phyloP scores from a whole-genome alignment of 345 rosid genomes.

The Lagerstroemia speciosa region DNA sequence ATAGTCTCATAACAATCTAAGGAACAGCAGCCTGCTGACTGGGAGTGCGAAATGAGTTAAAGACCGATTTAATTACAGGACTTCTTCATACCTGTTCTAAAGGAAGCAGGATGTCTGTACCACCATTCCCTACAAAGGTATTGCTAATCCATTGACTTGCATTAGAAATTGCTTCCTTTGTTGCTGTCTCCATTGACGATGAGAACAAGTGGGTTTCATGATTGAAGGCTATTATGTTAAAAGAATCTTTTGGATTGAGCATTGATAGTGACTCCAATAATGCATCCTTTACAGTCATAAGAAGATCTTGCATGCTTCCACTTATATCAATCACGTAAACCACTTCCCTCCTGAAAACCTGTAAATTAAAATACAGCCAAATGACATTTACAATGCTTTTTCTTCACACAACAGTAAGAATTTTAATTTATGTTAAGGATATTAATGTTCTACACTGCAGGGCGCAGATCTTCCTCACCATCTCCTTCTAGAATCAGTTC shows the following conservation, averaged over 20 bases:
- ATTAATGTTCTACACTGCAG: too few species aligned
- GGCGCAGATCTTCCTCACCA: too few species aligned
- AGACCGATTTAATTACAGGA: not conserved
- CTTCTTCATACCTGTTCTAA: constrained; percentile 44
- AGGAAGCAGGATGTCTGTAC: constrained; percentile 65
- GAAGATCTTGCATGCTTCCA: constrained; percentile 76
- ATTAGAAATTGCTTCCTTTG: constrained; percentile 33
- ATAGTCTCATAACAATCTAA: not conserved
- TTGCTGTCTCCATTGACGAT: constrained; percentile 55
- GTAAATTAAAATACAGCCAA: not conserved
- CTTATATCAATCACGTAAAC: constrained; percentile 74
- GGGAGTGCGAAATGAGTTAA: not conserved
- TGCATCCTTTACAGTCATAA: constrained; percentile 57
- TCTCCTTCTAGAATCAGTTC: too few species aligned
- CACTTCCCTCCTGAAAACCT: constrained; percentile 69
- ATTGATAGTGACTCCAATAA: constrained; percentile 38
- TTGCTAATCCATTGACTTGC: constrained; percentile 59
- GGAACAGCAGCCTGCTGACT: not conserved
- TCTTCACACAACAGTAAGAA: not conserved
- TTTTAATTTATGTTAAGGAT: too few species aligned
- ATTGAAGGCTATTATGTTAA: constrained; percentile 82
- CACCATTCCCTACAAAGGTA: constrained; percentile 47
- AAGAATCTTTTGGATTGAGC: constrained; percentile 60
- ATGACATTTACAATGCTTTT: not conserved
- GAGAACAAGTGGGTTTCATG: constrained; percentile 54